Evolutionary conservation across 1,284 basidiomycete species (phyloP).

Genomic region (Meira nashicola): DNA sequence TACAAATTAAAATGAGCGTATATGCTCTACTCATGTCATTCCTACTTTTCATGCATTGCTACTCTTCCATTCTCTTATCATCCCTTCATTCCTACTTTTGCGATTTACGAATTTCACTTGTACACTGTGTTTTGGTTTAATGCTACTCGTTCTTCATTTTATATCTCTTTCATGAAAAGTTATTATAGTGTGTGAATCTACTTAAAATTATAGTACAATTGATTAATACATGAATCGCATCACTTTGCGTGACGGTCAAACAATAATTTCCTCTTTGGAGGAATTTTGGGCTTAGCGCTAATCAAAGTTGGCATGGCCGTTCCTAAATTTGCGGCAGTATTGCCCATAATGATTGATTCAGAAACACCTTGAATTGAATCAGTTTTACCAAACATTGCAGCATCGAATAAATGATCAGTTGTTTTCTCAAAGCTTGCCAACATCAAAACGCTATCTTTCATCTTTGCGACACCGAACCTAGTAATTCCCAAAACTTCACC

Average conservation of each 20-base stretch:
- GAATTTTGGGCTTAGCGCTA: slow-evolving; percentile 27
- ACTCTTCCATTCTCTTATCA: not conserved
- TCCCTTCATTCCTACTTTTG: not conserved
- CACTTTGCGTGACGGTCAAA: slow-evolving; percentile 24
- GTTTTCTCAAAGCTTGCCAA: slow-evolving; percentile 99
- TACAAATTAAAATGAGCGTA: not conserved
- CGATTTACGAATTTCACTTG: not conserved
- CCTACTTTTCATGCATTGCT: not conserved
- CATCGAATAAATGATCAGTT: slow-evolving; percentile 97
- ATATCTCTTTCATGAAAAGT: not conserved
- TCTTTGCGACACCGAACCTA: slow-evolving; percentile 98
- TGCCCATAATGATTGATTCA: slow-evolving; percentile 99
- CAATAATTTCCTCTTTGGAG: slow-evolving; percentile 30
- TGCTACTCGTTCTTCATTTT: not conserved
- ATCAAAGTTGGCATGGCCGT: slow-evolving; percentile 62
- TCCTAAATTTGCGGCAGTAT: slow-evolving; percentile 89
- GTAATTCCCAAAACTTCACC: slow-evolving; percentile 98
- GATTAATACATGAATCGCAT: not conserved
- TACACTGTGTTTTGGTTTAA: slow-evolving; percentile 1
- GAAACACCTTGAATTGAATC: slow-evolving; percentile 94
- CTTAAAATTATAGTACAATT: too few species aligned
- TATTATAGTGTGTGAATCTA: too few species aligned
- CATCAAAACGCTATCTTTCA: slow-evolving; percentile 99
- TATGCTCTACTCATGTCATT: too few species aligned
- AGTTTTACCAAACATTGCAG: slow-evolving; percentile 89